Base-by-base conservation (phyloP, 139 green algal species). In the Coccomyxa sp. region DNA sequence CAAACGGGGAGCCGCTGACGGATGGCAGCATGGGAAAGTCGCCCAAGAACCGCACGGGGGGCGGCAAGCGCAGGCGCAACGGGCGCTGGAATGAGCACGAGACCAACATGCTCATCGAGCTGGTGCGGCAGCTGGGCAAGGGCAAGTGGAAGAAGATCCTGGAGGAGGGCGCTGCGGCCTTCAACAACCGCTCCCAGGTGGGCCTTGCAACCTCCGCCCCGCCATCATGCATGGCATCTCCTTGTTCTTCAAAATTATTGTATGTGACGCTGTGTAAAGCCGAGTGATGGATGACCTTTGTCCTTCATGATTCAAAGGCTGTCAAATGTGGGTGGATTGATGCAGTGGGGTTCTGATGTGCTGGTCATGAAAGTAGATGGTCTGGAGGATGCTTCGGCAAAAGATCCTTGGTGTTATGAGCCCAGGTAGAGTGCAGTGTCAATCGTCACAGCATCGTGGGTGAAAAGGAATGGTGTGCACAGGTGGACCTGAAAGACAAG, bases 401-500 rank as follows among this genome's bases (percentile, higher is more conserved):
- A 7, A 11, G 38, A 51, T 51, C 7, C 3, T 51, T 51, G 38
- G 38, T 51, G 38, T 51, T 51, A 51, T 7, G 38, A 51, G 38
- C 7, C 38, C 38, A 51, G 38, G 38, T 51, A 51, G 38, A 51
- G 38, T 51, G 3, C 38, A 11, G 38, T 51, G 3, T 51, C 38
- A 51, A 51, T 51, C 38, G 38, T 51, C 38, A 51, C 38, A 51
- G 38, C 3, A 51, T 51, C 38, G 38, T 71, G 63, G 18, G 63
- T 28, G 63, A 71, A 25, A 25, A 71, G 63, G 63, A 25, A 1
- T 58, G 0, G 0, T 79, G 38, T 17, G 63, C 67, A 18, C 45
- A 71, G 74, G 86, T 90, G 25, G 86, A 90, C 59, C 80, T 90
- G 67, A 90, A 90, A 81, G 86, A 90, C 71, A 87, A 87, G 81